Percentiles rank a stretch among this genome's conserved stretches.
phyloP scores from a whole-genome alignment of 2,329 filamentous ascomycete species.

The Aspergillus japonicus region DNA sequence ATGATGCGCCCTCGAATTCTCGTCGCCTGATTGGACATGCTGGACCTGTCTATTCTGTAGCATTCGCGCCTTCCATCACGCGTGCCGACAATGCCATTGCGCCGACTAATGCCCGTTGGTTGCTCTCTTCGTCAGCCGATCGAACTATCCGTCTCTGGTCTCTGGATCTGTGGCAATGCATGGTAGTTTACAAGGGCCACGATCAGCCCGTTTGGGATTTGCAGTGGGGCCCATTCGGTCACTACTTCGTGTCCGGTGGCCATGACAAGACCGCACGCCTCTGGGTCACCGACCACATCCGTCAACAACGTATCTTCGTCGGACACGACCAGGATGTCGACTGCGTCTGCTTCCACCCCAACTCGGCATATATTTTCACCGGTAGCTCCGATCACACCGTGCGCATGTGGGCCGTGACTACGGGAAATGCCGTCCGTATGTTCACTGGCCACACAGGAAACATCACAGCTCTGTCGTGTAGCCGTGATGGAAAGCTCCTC shows the following conservation, averaged over 20 bases:
- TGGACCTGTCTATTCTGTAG: conserved; percentile 81
- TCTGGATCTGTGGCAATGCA: conserved; percentile 83
- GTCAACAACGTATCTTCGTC: conserved; percentile 80
- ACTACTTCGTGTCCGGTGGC: conserved; percentile 87
- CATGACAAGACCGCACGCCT: conserved; percentile 88
- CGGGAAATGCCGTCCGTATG: conserved; percentile 81
- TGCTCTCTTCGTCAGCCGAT: conserved; percentile 85
- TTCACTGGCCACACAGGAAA: conserved; percentile 90
- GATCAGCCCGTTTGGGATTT: conserved; percentile 86
- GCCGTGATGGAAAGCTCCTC: conserved; percentile 84
- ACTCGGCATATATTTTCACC: conserved; percentile 90
- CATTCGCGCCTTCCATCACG: conserved; percentile 73
- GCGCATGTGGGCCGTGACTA: conserved; percentile 94
- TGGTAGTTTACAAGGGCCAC: conserved; percentile 92
- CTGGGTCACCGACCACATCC: conserved; percentile 91
- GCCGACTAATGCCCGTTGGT: conserved; percentile 66
- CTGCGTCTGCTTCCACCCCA: conserved; percentile 88
- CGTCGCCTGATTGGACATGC: conserved; percentile 80
- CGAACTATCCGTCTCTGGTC: conserved; percentile 90
- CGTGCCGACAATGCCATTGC: conserved; percentile 50
- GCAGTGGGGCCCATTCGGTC: conserved; percentile 86
- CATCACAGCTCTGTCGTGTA: conserved; percentile 79
- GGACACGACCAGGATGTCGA: conserved; percentile 95
- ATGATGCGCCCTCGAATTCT: conserved; percentile 67
- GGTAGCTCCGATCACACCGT: conserved; percentile 91